Base-by-base conservation (phyloP, 1,284 basidiomycete species). In the Rhodotorula sp. region DNA sequence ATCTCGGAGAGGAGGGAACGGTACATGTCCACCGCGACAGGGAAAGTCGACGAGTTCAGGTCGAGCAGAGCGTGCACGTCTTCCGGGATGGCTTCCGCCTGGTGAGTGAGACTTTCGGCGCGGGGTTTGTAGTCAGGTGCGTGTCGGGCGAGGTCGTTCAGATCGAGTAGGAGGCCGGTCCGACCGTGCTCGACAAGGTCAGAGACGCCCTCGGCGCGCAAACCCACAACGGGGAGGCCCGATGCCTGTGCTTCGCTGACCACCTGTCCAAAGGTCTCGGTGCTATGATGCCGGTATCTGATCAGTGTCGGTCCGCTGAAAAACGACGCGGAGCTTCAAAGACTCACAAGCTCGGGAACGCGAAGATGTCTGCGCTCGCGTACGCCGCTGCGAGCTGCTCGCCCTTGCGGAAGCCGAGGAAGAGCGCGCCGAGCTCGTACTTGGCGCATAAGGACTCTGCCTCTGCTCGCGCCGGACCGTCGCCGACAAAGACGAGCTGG, bases 151-250 rank as follows among this genome's bases (percentile, higher is more conserved):
- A 76, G 65, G 57, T 71, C 63, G 58, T 76, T 61, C 23, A 76
- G 31, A 54, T 76, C 69, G 47, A 76, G 72, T 1, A 76, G 70
- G 2, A 76, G 63, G 0, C 74, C 86, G 0, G 85, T 86, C 47
- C 72, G 68, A 6, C 78, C 79, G 71, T 84, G 82, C n/a, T 79
- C 70, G 31, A 87, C 86, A 16, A 87, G 82, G 73, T 87, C 86
- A 4, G 84, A 83, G 1, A 86, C 86, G 7, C 86, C 86, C 73
- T 87, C 86, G 14, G 86, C 86, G 63, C 85, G 83, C 34, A 87
- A 79, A 1, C 86, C 86, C 15, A 86, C 81, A 20, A 87, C 86
- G 0, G 86, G 86, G 63, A 87, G 76, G 0, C 86, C 86, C 3
- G 83, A 84, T 0, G 86, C 85, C 3, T 86, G 80, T 15, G 85